Base-by-base conservation (phyloP, 345 rosid genomes). In the Corchorus capsularis region DNA sequence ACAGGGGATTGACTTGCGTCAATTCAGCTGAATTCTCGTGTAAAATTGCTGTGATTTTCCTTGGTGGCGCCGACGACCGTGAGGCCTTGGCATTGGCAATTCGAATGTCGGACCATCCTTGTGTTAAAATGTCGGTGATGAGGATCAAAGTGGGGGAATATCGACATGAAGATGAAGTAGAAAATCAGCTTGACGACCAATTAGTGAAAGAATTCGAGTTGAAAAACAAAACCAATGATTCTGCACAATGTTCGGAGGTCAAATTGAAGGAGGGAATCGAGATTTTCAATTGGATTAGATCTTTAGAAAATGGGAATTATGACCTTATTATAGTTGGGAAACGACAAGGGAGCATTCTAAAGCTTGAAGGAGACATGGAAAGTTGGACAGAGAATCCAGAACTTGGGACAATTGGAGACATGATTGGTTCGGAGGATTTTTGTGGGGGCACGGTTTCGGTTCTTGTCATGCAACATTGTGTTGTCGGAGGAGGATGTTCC, bases 391-490 rank as follows among this genome's bases (percentile, higher is more conserved):
- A 84, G 53, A 27, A 74, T 60, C 75, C 75, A 19, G 87, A 86
- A 64, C 77, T 86, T 10, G 87, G 89, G 5, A 80, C 79, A 0
- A 59, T 84, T 1, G 85, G 86, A 0, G 89, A 84, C 62, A 13
- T 82, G 45, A 12, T 84, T 65, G 84, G 83, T 5, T 76, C 89
- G 1, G 3, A 61, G 9, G 84, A 79, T 55, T 78, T 79, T 66
- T 47, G 59, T 13, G 73, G 75, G 2, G 80, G 67, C 9, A 46
- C n/a, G 50, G 73, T 73, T 16, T 82, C 78, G n/a, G 77, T 84
- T 27, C 72, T 82, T 54, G 86, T 80, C 10, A 37, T 80, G 73
- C 80, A 84, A 11, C 81, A 83, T 63, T 54, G 59, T 54, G 2
- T 17, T 8, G 22, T 54, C 22, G 59, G 11, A 17, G 22, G 10